These are phyloP conservation scores for Closterium sp. DNA, from an alignment of 139 green algal genomes.

Conservation along the genomic window DNA sequence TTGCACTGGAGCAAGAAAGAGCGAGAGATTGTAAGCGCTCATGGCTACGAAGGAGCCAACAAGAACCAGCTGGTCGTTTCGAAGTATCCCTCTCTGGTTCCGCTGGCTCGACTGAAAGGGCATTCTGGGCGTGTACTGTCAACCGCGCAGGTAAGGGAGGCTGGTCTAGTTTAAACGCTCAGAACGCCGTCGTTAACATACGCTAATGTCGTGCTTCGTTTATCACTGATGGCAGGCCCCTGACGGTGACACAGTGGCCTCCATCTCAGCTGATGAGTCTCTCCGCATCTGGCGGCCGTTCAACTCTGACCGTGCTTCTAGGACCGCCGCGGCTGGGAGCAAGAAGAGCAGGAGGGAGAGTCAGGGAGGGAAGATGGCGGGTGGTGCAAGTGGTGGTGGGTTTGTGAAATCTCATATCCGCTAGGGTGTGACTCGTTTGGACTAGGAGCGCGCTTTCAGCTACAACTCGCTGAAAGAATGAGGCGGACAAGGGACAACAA, in stretches of 20 bases:
- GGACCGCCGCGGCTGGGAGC: background rate
- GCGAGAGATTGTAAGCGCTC: background rate
- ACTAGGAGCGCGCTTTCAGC: background rate
- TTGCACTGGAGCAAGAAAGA: slow-evolving; percentile 6
- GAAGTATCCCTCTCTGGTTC: background rate
- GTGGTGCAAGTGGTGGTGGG: background rate
- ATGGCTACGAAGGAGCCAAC: background rate
- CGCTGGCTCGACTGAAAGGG: background rate
- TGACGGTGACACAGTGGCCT: background rate
- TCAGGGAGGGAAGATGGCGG: background rate
- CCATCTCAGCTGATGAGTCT: background rate
- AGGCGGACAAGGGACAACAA: background rate
- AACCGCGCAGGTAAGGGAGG: background rate
- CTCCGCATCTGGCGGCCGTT: background rate
- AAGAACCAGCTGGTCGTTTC: background rate
- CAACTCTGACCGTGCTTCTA: background rate
- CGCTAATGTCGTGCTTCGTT: background rate
- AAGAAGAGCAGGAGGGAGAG: background rate
- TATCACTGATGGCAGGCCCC: background rate
- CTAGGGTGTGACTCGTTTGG: background rate
- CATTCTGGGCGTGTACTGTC: background rate
- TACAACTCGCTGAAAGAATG: background rate
- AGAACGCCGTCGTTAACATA: background rate
- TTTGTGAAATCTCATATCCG: background rate
- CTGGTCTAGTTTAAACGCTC: no score